Percentiles rank a stretch among this genome's conserved stretches.
Conservation (phyloP, 352 stramenopile species). For the Phytophthora quininea region DNA sequence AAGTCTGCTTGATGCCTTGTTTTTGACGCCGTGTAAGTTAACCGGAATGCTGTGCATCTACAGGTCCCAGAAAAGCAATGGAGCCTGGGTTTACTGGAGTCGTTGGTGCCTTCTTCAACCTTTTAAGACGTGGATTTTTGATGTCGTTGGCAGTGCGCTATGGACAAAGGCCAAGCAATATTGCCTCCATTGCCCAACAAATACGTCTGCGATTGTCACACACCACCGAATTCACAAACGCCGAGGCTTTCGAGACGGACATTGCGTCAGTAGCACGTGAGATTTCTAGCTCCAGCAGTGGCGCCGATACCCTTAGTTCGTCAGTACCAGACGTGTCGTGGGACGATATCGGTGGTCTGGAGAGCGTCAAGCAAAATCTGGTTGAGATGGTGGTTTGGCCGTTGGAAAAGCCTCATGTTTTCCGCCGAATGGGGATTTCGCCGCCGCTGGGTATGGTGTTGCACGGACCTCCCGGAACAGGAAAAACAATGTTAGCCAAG, state of each 20-base stretch:
- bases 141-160: slow-evolving; percentile 71
- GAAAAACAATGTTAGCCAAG: slow-evolving; percentile 90
- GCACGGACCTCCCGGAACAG: slow-evolving; percentile 79
- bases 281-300: slow-evolving; percentile 45
- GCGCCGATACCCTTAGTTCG: slow-evolving; percentile 41
- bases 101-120: slow-evolving; percentile 40
- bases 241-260: slow-evolving; percentile 39
- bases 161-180: slow-evolving; percentile 79
- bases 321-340: slow-evolving; percentile 71
- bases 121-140: slow-evolving; percentile 55
- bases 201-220: slow-evolving; percentile 30
- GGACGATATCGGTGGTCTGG: slow-evolving; percentile 77
- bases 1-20: slow-evolving; percentile 10
- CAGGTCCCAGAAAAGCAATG: slow-evolving; percentile 70
- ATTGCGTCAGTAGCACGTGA: slow-evolving; percentile 54
- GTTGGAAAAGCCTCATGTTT: slow-evolving; percentile 80
- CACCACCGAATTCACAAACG: slow-evolving; percentile 8
- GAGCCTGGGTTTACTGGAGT: slow-evolving; percentile 51
- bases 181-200: slow-evolving; percentile 60
- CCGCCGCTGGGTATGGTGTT: slow-evolving; percentile 80
- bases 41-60: neutral
- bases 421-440: slow-evolving; percentile 80
- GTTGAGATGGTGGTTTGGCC: slow-evolving; percentile 90
- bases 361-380: slow-evolving; percentile 74
- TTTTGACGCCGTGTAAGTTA: neutral